Evolutionary conservation across 2,329 filamentous ascomycete genomes (phyloP), one percentile per base, ranked within the genome.

Genomic region (Grosmannia clavigera): DNA sequence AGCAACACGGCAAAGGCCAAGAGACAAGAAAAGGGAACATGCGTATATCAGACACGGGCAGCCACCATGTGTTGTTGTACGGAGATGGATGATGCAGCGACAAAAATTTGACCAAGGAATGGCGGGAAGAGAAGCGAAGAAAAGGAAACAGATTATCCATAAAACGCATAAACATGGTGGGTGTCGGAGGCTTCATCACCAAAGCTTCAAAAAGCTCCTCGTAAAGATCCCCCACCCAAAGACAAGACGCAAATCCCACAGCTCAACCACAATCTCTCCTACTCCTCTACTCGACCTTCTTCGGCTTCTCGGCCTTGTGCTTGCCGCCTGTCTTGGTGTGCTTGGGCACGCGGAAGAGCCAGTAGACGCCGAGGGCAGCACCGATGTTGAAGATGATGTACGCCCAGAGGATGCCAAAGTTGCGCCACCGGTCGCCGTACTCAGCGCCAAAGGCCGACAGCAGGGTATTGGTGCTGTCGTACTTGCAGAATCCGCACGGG

Each of bases 391-490:
- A 80, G 35, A 73, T 70, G 62, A 81, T 75, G 61, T 78, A 82
- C 0, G 73, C 76, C 71, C 77, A 82, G 58, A 81, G 71, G 29
- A 85, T 73, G 3, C 81, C 86, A 67, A 85, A 86, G 68, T 90
- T 86, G 61, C 85, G 78, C 85, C 85, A 90, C 31, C 83, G 74
- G 33, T 87, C 73, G 33, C 64, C 68, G 68, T 85, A 88, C 61
- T 75, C 68, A 60, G 80, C 77, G 55, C 75, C 73, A 55, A 82
- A 76, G 0, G 62, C 61, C 0, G 75, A 67, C 40, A 85, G 70
- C 67, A 77, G 83, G 3, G 67, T 63, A 66, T 86, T 81, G 1
- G 81, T 83, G 19, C 78, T 69, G 9, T 68, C 66, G 7, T 83
- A 68, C 0, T 74, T 65, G 70, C 83, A 85, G 70, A 75, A 88